A percentile compares a stretch with the other conserved stretches of the same genome.
Conservation (phyloP, 306 rosid genomes). For the Luffa acutangula region DNA sequence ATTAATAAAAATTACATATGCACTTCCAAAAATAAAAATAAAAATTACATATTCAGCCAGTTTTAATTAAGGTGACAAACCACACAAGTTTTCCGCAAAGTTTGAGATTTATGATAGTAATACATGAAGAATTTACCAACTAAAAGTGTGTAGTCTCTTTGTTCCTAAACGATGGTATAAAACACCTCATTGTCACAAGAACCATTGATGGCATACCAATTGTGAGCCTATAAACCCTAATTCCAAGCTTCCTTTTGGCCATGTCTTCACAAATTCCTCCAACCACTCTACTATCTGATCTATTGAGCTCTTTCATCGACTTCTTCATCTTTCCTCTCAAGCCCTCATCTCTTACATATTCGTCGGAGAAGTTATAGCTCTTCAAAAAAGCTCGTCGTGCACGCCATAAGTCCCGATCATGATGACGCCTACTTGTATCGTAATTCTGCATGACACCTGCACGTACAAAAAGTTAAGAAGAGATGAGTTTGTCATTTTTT, state of each 20-base stretch:
- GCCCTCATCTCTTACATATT: conserved; percentile 4
- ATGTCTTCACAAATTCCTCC: conserved; percentile 11
- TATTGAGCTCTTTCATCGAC: conserved; percentile 24
- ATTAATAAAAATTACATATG: background rate
- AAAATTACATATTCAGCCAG: background rate
- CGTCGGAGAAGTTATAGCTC: conserved; percentile 37
- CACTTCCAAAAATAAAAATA: too few species aligned
- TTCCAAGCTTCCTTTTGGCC: conserved; percentile 20
- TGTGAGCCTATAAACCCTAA: conserved; percentile 30
- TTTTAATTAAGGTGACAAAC: background rate
- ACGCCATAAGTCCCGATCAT: conserved; percentile 31
- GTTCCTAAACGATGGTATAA: conserved; percentile 25
- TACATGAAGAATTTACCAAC: background rate
- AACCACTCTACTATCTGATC: conserved; percentile 11
- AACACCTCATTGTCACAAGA: conserved; percentile 27
- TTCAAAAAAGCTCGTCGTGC: conserved; percentile 42
- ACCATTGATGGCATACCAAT: conserved; percentile 23
- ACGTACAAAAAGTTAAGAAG: background rate
- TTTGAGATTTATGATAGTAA: background rate
- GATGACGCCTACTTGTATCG: background rate
- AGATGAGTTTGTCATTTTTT: background rate
- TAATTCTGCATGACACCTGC: background rate
- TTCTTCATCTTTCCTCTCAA: conserved; percentile 31
- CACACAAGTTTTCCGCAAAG: background rate
- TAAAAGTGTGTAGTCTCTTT: background rate